A percentile compares a stretch with the other conserved stretches of the same genome.
These are phyloP conservation scores for Hericium rajendrae DNA, from an alignment of 768 basidiomycete genomes.

Conservation along the genomic window DNA sequence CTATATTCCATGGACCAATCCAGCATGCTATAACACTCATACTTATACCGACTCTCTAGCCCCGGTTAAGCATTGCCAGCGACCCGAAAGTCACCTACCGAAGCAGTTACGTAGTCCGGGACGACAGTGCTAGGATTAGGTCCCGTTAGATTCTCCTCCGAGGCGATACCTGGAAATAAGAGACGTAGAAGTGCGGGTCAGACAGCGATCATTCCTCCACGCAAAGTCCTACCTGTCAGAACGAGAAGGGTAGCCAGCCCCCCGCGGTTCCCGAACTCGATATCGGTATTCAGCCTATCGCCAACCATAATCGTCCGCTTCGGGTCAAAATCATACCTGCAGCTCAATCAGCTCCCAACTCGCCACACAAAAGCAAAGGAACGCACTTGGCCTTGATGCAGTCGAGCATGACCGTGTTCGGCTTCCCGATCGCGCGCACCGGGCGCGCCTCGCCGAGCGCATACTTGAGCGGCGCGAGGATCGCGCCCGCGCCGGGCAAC, in stretches of 20 bases:
- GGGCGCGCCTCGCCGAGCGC: constrained; percentile 45
- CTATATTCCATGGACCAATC: too few species aligned
- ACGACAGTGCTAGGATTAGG: constrained; percentile 60
- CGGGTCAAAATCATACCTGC: constrained; percentile 81
- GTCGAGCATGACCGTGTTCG: constrained; percentile 86
- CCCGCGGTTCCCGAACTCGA: constrained; percentile 82
- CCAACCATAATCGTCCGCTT: constrained; percentile 89
- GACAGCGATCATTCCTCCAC: not conserved
- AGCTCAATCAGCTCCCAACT: not conserved
- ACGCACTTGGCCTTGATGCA: constrained; percentile 73
- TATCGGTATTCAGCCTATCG: constrained; percentile 93
- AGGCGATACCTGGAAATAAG: constrained; percentile 57
- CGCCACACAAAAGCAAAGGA: not conserved
- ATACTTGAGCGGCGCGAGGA: constrained; percentile 74
- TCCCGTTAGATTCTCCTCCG: constrained; percentile 62
- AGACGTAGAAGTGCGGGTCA: not conserved
- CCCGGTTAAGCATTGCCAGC: not conserved
- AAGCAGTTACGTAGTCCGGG: constrained; percentile 73
- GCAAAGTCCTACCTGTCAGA: constrained; percentile 59
- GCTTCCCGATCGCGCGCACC: constrained; percentile 83
- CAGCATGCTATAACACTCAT: too few species aligned
- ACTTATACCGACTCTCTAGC: too few species aligned
- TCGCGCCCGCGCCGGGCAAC: constrained; percentile 78
- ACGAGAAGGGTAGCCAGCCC: constrained; percentile 85
- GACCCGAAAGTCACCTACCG: constrained; percentile 72